Conservation (phyloP, 768 basidiomycete genomes). For the Rhodotorula sphaerocarpa region DNA sequence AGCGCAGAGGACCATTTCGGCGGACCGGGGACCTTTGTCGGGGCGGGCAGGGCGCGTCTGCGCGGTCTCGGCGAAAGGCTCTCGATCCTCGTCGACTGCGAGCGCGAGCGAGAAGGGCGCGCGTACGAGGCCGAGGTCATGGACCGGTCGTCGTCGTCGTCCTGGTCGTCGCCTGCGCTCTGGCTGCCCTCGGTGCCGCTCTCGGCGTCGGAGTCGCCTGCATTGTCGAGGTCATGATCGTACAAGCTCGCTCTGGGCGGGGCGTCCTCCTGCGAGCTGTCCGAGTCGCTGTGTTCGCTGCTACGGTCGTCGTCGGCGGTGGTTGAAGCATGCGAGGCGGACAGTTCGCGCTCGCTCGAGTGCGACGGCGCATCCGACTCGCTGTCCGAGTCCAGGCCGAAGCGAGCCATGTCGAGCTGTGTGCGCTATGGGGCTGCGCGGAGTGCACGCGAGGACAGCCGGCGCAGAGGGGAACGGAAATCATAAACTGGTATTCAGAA, state of each 20-base stretch:
- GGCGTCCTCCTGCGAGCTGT: constrained; percentile 1
- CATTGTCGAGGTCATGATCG: constrained; percentile 8
- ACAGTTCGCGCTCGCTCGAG: neutral
- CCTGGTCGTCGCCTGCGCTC: neutral
- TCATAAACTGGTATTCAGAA: too few relatives aligned
- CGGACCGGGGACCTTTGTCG: too few relatives aligned
- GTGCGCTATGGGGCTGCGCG: neutral
- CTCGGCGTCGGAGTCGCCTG: neutral
- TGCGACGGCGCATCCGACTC: neutral
- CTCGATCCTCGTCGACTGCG: neutral
- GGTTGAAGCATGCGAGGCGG: neutral
- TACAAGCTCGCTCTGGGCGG: neutral
- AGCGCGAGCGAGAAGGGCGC: neutral
- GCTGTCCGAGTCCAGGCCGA: constrained; percentile 5
- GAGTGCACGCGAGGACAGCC: neutral
- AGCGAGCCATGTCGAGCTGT: constrained; percentile 2
- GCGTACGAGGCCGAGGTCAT: neutral
- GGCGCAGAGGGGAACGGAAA: too few relatives aligned
- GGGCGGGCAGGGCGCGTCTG: too few relatives aligned
- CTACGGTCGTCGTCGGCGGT: neutral
- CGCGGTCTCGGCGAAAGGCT: neutral
- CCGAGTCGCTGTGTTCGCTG: neutral
- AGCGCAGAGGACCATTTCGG: constrained; percentile 39
- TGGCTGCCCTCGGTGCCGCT: neutral
- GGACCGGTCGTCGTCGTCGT: neutral